Evolutionary conservation across 148 eudicot genomes (phyloP).

Genomic region (Vaccinium corymbosum): DNA sequence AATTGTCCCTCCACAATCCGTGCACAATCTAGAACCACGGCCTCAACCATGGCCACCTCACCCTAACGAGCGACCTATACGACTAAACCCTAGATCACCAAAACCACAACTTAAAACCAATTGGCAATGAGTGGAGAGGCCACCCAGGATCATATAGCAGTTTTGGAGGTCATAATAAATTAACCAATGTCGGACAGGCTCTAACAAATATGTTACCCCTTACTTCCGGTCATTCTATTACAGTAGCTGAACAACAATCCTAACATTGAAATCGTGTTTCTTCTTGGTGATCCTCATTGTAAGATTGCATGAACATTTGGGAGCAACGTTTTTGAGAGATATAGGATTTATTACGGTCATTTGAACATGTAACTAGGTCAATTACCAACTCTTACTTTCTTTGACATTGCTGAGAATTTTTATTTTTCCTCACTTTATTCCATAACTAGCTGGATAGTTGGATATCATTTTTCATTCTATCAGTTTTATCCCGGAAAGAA

Average conservation of each 20-base stretch:
- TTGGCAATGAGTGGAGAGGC: too few relatives aligned
- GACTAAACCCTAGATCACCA: too few relatives aligned
- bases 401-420: background rate
- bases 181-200: too few relatives aligned
- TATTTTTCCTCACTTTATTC: background rate
- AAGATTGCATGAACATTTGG: background rate
- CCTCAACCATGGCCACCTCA: too few relatives aligned
- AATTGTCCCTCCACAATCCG: too few relatives aligned
- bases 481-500: background rate
- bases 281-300: background rate
- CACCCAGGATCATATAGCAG: too few relatives aligned
- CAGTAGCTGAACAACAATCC: background rate
- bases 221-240: background rate
- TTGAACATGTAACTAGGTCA: too few relatives aligned
- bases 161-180: too few relatives aligned
- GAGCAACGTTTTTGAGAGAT: background rate
- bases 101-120: too few relatives aligned
- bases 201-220: background rate
- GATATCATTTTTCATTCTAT: background rate
- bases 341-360: background rate
- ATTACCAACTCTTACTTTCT: background rate
- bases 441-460: constrained; percentile 8
- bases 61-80: too few relatives aligned
- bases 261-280: background rate
- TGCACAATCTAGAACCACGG: too few relatives aligned